These are phyloP conservation scores for Aspergillus niger DNA, from an alignment of 2,329 filamentous ascomycete genomes.

Conservation along the genomic window DNA sequence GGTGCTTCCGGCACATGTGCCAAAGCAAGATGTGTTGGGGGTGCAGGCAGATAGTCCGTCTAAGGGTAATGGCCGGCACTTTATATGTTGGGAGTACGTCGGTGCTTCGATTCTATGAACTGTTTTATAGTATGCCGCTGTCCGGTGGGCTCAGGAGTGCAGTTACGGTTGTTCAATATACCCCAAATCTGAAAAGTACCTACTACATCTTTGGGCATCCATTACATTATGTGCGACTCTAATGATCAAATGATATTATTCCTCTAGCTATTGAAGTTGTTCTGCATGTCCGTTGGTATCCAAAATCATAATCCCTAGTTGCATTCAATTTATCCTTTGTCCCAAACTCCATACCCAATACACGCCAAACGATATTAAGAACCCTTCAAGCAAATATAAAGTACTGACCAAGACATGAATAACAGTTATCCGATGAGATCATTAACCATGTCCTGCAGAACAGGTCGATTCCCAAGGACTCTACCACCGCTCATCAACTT, in stretches of 20 bases:
- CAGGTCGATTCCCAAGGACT: conserved; percentile 65
- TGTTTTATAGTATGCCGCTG: conserved; percentile 2
- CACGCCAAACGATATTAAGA: conserved; percentile 8
- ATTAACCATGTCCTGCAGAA: conserved; percentile 77
- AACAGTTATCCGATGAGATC: conserved; percentile 49
- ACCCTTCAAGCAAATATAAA: conserved; percentile 3
- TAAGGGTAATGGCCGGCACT: conserved; percentile 15
- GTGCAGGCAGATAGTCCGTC: conserved; percentile 4
- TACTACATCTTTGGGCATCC: too few species aligned
- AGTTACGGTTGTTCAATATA: background rate
- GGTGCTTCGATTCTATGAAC: conserved; percentile 27
- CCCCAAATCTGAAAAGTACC: background rate
- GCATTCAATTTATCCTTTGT: background rate
- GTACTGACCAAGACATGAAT: background rate
- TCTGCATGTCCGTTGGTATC: background rate
- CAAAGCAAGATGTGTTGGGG: background rate
- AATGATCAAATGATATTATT: background rate
- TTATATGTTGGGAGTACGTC: conserved; percentile 45
- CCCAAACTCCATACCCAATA: conserved; percentile 8
- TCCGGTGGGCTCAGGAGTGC: background rate
- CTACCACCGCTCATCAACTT: conserved; percentile 52
- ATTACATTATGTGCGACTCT: too few species aligned
- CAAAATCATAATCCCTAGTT: background rate
- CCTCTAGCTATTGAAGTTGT: background rate
- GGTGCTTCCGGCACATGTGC: conserved; percentile 15